Conservation (phyloP, 768 basidiomycete genomes). For the Hygrocybe punicea region DNA sequence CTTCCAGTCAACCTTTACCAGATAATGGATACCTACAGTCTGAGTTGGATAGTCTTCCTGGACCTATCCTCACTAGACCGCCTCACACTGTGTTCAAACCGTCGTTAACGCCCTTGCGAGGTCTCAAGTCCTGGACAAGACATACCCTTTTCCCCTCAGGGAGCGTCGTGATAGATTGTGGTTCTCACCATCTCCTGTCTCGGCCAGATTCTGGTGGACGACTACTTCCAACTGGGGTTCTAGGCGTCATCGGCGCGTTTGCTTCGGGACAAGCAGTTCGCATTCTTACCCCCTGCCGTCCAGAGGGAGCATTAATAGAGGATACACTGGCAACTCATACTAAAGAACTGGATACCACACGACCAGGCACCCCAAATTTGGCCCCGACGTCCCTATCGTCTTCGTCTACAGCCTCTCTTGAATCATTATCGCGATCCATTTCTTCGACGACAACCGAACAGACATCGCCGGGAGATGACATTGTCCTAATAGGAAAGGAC, state of each 20-base stretch:
- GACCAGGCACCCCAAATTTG: slow-evolving; percentile 54
- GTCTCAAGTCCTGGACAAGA: slow-evolving; percentile 95
- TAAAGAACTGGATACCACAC: slow-evolving; percentile 41
- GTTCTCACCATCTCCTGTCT: slow-evolving; percentile 83
- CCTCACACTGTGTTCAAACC: slow-evolving; percentile 88
- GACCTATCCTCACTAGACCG: slow-evolving; percentile 44
- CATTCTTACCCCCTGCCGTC: slow-evolving; percentile 55
- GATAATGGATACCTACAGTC: slow-evolving; percentile 15
- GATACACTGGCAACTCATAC: slow-evolving; percentile 41
- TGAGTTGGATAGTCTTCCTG: slow-evolving; percentile 15
- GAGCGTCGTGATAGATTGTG: slow-evolving; percentile 80
- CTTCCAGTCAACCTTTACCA: slow-evolving; percentile 34
- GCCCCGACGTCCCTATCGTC: slow-evolving; percentile 40
- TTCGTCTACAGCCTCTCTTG: slow-evolving; percentile 46
- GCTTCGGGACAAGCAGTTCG: slow-evolving; percentile 93
- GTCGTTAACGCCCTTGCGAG: slow-evolving; percentile 64
- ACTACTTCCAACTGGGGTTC: slow-evolving; percentile 86
- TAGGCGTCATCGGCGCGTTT: slow-evolving; percentile 83
- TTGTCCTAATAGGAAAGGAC: slow-evolving; percentile 18
- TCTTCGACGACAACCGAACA: slow-evolving; percentile 33
- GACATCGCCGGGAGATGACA: slow-evolving; percentile 11
- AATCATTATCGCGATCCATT: slow-evolving; percentile 40
- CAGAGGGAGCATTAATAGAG: slow-evolving; percentile 26
- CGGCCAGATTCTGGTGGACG: slow-evolving; percentile 86
- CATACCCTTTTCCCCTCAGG: slow-evolving; percentile 91